Evolutionary conservation across 257 asterid genomes (phyloP).

Genomic region (Solanum appendiculatum): DNA sequence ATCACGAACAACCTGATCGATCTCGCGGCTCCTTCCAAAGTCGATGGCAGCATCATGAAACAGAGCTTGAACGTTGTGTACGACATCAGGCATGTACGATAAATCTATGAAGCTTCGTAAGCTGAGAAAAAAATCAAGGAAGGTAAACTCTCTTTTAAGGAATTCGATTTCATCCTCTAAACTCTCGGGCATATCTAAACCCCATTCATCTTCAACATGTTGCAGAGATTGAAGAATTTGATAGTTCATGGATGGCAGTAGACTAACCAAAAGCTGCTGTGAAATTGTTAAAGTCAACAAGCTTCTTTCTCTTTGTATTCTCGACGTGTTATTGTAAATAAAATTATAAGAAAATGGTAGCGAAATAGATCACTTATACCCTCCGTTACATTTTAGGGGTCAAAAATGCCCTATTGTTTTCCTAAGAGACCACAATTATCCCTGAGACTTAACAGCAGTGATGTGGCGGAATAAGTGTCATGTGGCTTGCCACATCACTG

Average conservation of each 20-base stretch:
- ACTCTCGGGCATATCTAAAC: neutral
- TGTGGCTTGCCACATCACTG: too few species aligned
- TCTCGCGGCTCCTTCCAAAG: neutral
- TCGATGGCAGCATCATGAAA: neutral
- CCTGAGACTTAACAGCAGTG: too few species aligned
- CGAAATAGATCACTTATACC: too few species aligned
- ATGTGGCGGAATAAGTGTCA: too few species aligned
- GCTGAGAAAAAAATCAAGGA: neutral
- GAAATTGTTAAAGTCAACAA: neutral
- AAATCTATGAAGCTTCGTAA: neutral
- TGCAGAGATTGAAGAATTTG: neutral
- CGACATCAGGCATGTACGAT: neutral
- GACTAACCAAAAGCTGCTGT: neutral
- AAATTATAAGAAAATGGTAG: too few species aligned
- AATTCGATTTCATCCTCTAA: neutral
- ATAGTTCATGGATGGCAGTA: neutral
- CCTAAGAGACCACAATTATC: too few species aligned
- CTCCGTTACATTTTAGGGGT: too few species aligned
- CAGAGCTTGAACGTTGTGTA: neutral
- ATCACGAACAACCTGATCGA: rapidly evolving
- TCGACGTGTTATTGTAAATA: too few species aligned
- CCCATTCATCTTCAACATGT: neutral
- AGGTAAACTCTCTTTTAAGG: neutral
- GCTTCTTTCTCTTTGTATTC: too few species aligned
- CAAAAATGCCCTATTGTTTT: too few species aligned